Base-by-base conservation (phyloP, 75 land plant genomes). In the Pinus tabuliformis region DNA sequence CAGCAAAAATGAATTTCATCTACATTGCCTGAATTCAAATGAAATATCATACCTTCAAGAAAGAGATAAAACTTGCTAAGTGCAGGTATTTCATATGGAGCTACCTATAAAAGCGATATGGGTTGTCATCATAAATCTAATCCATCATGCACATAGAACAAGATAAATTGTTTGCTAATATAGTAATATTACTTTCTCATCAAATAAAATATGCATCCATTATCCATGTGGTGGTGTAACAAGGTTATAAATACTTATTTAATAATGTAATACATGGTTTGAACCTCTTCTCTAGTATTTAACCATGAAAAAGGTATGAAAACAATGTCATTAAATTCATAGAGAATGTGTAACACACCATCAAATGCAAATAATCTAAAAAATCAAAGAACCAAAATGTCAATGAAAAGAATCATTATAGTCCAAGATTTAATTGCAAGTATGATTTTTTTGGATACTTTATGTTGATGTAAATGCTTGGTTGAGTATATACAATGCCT, bases 31-130 rank as follows among this genome's bases (percentile, higher is more conserved):
- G n/a, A 37, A 68, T 68, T 37, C 13, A 37, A 68, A 17, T 7
- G 6, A 68, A 68, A 24, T 63, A 15, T 60, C 83, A 58, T 85
- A 93, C 95, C 78, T 61, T 96, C 88, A 66, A 98, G 99, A 52
- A 96, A 94, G 16, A 96, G 87, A 76, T 94, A 96, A 3, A 85
- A 95, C 80, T 96, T 96, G 86, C 99, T 96, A 60, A 96, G 91
- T 2, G 99, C 99, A 30, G 99, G 99, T 56, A 97, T 89, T 82
- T 96, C 99, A 84, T 96, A 96, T 58, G 99, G 99, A 81, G 99
- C 99, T 59, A 89, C 99, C 99, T 95, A 90, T 21, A 79, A 79
- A 42, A 59, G 18, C 15, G 56, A 81, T 18, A 62, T 30, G 58
- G 28, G 28, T 17, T 56, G 6, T 28, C 20, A 60, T 7, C 21